These are phyloP conservation scores for Funneliformis caledonium DNA, from an alignment of 371 early-diverging fungal genomes.

Conservation along the genomic window DNA sequence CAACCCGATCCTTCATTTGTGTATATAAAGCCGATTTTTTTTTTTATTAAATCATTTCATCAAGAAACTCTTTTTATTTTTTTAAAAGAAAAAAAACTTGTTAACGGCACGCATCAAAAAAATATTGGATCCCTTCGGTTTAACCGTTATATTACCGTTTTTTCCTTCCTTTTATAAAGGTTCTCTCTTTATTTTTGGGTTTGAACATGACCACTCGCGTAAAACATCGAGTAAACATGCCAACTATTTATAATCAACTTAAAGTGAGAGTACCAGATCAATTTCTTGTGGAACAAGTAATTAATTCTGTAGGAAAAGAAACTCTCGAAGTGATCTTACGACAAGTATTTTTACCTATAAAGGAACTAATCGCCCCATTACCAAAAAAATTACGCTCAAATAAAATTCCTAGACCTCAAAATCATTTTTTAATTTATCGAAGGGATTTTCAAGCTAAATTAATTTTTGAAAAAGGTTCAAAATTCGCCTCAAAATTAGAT, in stretches of 20 bases:
- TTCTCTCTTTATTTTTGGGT: too few relatives aligned
- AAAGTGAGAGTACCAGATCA: background rate
- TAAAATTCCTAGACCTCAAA: constrained; percentile 30
- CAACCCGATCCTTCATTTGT: background rate
- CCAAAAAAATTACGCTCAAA: constrained; percentile 1
- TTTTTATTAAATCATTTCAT: background rate
- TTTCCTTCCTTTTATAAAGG: background rate
- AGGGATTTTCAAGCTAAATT: constrained; percentile 27
- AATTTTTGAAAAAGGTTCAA: background rate
- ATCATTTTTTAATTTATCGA: constrained; percentile 30
- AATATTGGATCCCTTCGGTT: too few relatives aligned
- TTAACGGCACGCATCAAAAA: too few relatives aligned
- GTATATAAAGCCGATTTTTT: background rate
- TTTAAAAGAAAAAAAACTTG: too few relatives aligned
- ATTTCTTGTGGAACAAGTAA: background rate
- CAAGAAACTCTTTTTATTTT: too few relatives aligned
- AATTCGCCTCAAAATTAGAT: background rate
- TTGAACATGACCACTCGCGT: background rate
- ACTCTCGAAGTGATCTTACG: background rate
- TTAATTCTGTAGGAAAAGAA: background rate
- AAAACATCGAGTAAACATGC: background rate
- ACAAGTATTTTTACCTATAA: background rate
- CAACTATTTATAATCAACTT: background rate
- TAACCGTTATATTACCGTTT: background rate
- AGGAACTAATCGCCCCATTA: constrained; percentile 1